Percentiles rank a stretch among this genome's conserved stretches.
These are phyloP conservation scores for Paracoccidioides lutzii DNA, from an alignment of 2,329 filamentous ascomycete genomes.

Conservation along the genomic window DNA sequence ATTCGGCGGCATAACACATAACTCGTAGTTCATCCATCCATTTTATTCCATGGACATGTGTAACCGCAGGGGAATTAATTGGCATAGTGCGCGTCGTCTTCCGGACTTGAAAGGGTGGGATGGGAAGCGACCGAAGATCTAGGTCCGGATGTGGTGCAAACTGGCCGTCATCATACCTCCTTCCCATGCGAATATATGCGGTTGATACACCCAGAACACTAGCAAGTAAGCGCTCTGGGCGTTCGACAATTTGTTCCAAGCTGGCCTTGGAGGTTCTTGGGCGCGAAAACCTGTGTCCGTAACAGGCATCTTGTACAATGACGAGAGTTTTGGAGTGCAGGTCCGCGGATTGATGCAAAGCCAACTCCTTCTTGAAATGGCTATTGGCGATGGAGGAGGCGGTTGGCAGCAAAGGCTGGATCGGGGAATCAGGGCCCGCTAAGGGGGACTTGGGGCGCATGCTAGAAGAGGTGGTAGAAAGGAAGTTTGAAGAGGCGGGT, in stretches of 20 bases:
- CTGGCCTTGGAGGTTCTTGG: constrained; percentile 60
- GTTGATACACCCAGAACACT: constrained; percentile 67
- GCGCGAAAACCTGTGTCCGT: constrained; percentile 81
- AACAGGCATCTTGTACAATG: constrained; percentile 84
- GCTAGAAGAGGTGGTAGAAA: constrained; percentile 15
- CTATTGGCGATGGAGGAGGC: constrained; percentile 49
- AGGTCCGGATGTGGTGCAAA: constrained; percentile 54
- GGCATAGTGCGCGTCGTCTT: constrained; percentile 63
- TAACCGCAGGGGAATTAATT: constrained; percentile 63
- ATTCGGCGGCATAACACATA: constrained; percentile 72
- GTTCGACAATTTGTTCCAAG: constrained; percentile 75
- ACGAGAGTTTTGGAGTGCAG: constrained; percentile 54
- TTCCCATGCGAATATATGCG: constrained; percentile 80
- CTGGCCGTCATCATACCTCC: constrained; percentile 58
- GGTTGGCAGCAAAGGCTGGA: constrained; percentile 25
- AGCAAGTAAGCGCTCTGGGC: constrained; percentile 81
- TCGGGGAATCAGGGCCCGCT: constrained; percentile 5
- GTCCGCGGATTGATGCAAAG: constrained; percentile 42
- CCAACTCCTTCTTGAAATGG: constrained; percentile 58
- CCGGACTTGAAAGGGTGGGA: constrained; percentile 68
- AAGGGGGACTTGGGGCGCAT: constrained; percentile 20
- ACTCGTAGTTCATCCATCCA: constrained; percentile 88
- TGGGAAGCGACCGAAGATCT: constrained; percentile 42
- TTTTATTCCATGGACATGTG: constrained; percentile 75
- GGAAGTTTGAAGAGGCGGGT: constrained; percentile 21